Conservation (phyloP, 768 basidiomycete species). For the Pleurotus citrinopileatus region DNA sequence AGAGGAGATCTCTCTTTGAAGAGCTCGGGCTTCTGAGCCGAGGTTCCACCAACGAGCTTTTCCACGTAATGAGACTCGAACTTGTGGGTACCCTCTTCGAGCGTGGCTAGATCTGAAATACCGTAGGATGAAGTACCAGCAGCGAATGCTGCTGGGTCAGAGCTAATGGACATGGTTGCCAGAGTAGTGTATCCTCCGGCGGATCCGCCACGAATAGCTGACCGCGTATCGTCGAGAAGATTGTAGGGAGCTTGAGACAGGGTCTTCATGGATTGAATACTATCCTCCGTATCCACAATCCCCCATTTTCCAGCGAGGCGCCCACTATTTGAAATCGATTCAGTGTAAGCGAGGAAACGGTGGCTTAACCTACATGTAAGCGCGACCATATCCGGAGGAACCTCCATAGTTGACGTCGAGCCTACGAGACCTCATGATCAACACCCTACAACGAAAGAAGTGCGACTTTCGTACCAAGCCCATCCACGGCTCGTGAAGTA, state of each 20-base stretch:
- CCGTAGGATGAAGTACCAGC: conserved; percentile 69
- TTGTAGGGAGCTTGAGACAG: conserved; percentile 44
- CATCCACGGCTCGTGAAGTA: conserved; percentile 72
- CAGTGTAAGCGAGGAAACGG: not conserved
- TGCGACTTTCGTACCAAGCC: conserved; percentile 49
- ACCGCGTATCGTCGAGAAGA: conserved; percentile 61
- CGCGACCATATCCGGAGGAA: conserved; percentile 69
- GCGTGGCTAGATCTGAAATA: conserved; percentile 55
- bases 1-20: conserved; percentile 63
- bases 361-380: conserved; percentile 38
- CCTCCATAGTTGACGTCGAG: conserved; percentile 79
- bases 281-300: conserved; percentile 67
- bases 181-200: conserved; percentile 75
- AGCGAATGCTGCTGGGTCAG: conserved; percentile 48
- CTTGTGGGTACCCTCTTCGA: conserved; percentile 70
- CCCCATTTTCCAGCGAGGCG: conserved; percentile 71
- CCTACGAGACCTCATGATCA: conserved; percentile 31
- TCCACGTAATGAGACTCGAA: conserved; percentile 60
- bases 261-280: conserved; percentile 48
- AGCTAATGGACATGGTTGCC: conserved; percentile 36
- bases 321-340: conserved; percentile 18
- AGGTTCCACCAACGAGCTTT: conserved; percentile 61
- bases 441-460: not conserved
- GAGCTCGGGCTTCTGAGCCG: conserved; percentile 50
- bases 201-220: conserved; percentile 69